Conservation (phyloP, 306 rosid species). For the Alnus rubra region DNA sequence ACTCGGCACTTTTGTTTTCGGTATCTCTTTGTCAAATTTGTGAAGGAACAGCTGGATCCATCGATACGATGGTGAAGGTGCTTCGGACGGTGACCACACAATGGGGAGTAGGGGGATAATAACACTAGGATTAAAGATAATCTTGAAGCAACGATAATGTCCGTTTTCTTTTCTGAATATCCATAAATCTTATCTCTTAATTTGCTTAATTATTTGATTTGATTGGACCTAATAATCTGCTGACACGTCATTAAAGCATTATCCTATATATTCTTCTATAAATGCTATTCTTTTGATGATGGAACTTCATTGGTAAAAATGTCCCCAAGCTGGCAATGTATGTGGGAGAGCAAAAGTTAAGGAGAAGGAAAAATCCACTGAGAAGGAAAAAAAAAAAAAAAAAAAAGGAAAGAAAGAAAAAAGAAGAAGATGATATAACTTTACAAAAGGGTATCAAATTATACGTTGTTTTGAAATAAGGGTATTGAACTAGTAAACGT, state of each 20-base stretch:
- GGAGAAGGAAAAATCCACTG: background rate
- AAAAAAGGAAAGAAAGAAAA: no score
- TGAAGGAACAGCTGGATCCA: constrained; percentile 12
- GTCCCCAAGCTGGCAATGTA: no score
- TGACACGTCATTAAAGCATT: background rate
- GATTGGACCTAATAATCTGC: background rate
- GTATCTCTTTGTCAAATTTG: background rate
- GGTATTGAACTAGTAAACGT: no score
- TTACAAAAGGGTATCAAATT: no score
- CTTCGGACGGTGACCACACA: constrained; percentile 41
- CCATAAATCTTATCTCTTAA: constrained; percentile 24
- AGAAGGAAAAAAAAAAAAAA: no score
- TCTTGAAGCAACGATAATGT: background rate
- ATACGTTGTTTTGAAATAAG: no score
- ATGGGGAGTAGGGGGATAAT: constrained; percentile 36
- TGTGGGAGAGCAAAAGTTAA: background rate
- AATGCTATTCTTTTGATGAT: background rate
- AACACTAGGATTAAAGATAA: constrained; percentile 8
- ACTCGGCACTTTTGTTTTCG: background rate
- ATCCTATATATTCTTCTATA: background rate
- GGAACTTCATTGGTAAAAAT: background rate
- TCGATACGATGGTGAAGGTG: background rate
- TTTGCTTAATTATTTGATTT: background rate
- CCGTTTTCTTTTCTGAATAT: background rate
- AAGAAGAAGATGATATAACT: no score